Conservation (phyloP, 305 asterid species). For the Rubia tinctorum region DNA sequence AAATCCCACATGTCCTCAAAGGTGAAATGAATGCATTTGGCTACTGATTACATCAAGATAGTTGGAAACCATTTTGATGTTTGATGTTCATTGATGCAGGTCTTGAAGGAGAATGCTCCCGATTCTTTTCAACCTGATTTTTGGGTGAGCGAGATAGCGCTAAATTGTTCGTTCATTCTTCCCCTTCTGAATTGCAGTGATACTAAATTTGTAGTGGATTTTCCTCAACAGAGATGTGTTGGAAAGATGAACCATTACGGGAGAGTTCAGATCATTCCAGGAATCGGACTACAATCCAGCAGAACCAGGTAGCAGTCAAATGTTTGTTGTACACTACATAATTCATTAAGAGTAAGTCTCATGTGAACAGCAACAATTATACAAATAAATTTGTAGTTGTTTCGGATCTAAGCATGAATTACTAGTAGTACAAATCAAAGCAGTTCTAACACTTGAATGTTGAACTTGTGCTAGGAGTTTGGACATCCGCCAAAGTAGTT, state of each 20-base stretch:
- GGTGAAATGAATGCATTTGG: constrained; percentile 35
- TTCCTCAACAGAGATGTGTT: constrained; percentile 35
- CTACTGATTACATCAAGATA: background rate
- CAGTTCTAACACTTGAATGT: background rate
- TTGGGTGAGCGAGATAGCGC: constrained; percentile 35
- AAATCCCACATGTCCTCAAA: constrained; percentile 30
- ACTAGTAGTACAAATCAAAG: background rate
- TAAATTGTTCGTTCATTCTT: background rate
- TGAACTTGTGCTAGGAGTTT: constrained; percentile 38
- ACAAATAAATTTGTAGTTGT: background rate
- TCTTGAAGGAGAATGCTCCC: constrained; percentile 36
- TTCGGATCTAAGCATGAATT: background rate
- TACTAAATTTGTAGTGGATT: background rate
- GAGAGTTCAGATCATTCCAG: constrained; percentile 32
- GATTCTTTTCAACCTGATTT: constrained; percentile 40
- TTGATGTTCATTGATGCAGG: constrained; percentile 25
- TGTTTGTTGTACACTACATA: background rate
- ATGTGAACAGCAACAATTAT: background rate
- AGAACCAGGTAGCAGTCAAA: constrained; percentile 42
- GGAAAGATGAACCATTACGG: constrained; percentile 59
- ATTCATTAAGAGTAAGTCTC: background rate
- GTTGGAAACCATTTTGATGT: background rate
- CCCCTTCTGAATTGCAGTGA: background rate
- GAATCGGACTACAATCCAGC: constrained; percentile 35
- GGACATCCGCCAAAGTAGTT: constrained; percentile 37